Base-by-base conservation (phyloP, 2,329 filamentous ascomycete genomes). In the Aspergillus quadrilineatus region DNA sequence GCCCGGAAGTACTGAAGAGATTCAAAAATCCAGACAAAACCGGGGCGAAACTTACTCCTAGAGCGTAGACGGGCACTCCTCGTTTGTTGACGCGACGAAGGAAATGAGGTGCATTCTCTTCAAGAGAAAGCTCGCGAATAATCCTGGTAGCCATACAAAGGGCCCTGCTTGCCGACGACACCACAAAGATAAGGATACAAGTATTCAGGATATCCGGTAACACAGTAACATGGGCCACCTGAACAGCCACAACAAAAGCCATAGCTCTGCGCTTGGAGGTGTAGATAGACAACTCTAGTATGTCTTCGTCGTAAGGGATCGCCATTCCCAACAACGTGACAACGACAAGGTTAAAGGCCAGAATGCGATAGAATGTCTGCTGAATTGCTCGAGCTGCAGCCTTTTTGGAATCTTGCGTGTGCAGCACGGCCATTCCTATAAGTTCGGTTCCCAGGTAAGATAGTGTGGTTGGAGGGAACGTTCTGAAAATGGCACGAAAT, bases 291-390 rank as follows among this genome's bases (percentile, higher is more conserved):
- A 86, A 85, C 14, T 77, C 74, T 14, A 91, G 81, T 0, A 82
- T 69, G 0, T 61, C 0, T 37, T 82, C 83, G 77, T 90, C 75
- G 77, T 88, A 91, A 2, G 89, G 88, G 6, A 92, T 85, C 51
- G 88, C 81, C 85, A 91, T 89, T 65, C 89, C 89, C 50, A 93
- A 77, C 47, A 92, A 80, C 55, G 92, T 82, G 39, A 92, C 86
- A 15, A 83, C 85, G 58, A 90, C 73, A 67, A 86, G 81, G 79
- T 93, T 92, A 79, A 93, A 92, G 76, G 92, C 79, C 64, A 90
- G 74, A 69, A 92, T 91, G 55, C 89, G 88, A 76, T 85, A 92
- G 72, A 92, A 92, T 56, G 88, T 92, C 45, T 91, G 80, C 70
- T 85, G 88, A 77, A 92, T 90, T 51, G 89, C 89, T 58, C 86